Evolutionary conservation across 345 rosid genomes (phyloP), one percentile per base, ranked within the genome.

Genomic region (Gossypium raimondii): DNA sequence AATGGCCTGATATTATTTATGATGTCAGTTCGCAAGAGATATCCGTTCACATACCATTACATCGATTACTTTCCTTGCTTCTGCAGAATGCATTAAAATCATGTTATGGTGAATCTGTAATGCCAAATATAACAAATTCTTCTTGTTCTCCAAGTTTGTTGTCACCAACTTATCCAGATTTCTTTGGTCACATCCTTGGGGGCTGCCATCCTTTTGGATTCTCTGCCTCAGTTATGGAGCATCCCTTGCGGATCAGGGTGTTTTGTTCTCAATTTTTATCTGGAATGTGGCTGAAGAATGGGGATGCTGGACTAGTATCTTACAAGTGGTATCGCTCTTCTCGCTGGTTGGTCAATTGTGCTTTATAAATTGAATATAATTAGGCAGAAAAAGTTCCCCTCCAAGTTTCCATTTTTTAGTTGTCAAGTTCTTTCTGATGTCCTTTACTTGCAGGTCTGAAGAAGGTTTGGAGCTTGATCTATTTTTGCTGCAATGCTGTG

Each of bases 251-350:
- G 59, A 81, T 87, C 75, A 89, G 96, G 88, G 99, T 88, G 34
- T 95, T 95, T 73, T 91, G 92, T 83, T 90, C 99, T 38, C 86
- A 95, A 76, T 92, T 95, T 78, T 88, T 80, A 70, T 96, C 97
- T 75, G 97, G 97, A 83, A 91, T 93, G 98, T 95, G 99, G 99
- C 88, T 84, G 78, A 95, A 84, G 90, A 92, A 95, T 81, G 97
- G 87, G 66, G 98, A 95, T 79, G 77, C 89, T 80, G 93, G 94
- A 56, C 43, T 85, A 78, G 76, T 89, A 73, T 82, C 88, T 78
- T 82, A 80, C 69, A 94, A 93, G 73, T 92, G 88, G 92, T 93
- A 92, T 70, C 93, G 91, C 67, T 88, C 98, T 61, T 91, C 79
- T 78, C 90, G 88, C 43, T 88, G 98, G 98, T 95, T 79, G 47